phyloP scores from a whole-genome alignment of 768 basidiomycete genomes.

The Mycena maculata region DNA sequence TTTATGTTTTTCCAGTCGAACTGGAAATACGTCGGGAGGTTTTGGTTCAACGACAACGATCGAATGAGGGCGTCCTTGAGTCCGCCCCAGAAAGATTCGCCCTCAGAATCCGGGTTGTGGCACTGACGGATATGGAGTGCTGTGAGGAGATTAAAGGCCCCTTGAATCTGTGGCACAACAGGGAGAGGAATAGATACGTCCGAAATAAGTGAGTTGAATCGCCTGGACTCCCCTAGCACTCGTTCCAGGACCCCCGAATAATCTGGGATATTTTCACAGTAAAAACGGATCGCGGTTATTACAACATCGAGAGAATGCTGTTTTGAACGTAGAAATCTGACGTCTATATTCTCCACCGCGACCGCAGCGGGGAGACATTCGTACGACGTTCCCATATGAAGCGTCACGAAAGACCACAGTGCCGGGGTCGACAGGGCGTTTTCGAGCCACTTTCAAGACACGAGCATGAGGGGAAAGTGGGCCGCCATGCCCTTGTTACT shows the following conservation, averaged over 20 bases:
- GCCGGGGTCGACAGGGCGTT: neutral
- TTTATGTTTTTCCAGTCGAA: neutral
- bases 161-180: neutral
- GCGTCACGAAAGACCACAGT: neutral
- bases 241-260: neutral
- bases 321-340: neutral
- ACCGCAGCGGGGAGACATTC: neutral
- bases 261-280: neutral
- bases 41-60: neutral
- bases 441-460: neutral
- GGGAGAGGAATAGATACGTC: neutral
- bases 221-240: neutral
- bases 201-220: neutral
- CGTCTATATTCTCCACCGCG: neutral
- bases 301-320: neutral
- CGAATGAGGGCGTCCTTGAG: neutral
- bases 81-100: neutral
- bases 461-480: slow-evolving; percentile 4
- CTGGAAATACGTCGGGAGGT: neutral
- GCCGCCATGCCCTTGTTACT: neutral
- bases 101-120: too few species aligned
- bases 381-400: neutral
- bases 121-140: neutral
- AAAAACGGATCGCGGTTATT: neutral
- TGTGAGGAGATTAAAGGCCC: neutral